phyloP scores from a whole-genome alignment of 2,329 filamentous ascomycete genomes.

The Diaporthe sp. region DNA sequence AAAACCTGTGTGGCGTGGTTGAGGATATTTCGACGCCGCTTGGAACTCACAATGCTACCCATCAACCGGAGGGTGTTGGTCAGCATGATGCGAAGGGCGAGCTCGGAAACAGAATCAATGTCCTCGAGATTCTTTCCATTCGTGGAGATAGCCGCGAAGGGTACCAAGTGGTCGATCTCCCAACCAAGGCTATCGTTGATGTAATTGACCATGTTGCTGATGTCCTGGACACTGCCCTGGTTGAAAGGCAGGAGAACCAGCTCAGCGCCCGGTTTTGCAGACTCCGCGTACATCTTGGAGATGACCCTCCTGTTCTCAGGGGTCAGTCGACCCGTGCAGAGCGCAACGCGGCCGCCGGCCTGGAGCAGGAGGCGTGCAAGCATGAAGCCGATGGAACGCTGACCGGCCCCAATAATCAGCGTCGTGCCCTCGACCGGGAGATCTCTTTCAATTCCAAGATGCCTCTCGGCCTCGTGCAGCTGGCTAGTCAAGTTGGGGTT shows the following conservation, averaged over 20 bases:
- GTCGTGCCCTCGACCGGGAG: slow-evolving; percentile 46
- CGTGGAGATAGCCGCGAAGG: not conserved
- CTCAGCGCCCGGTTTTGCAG: slow-evolving; percentile 92
- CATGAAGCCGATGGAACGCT: slow-evolving; percentile 96
- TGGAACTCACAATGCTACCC: not conserved
- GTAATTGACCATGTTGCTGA: slow-evolving; percentile 92
- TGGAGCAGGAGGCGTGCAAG: slow-evolving; percentile 96
- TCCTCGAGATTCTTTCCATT: slow-evolving; percentile 10
- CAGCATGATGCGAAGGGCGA: slow-evolving; percentile 7
- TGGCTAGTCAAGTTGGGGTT: not conserved
- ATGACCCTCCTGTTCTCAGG: slow-evolving; percentile 99
- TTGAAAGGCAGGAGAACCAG: slow-evolving; percentile 99
- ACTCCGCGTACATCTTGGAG: slow-evolving; percentile 96
- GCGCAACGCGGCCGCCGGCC: slow-evolving; percentile 94
- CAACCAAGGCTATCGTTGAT: slow-evolving; percentile 79
- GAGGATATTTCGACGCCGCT: not conserved
- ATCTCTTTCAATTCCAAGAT: not conserved
- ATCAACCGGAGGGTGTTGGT: slow-evolving; percentile 1
- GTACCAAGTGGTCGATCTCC: slow-evolving; percentile 4
- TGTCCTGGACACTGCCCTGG: slow-evolving; percentile 97
- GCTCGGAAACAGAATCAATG: not conserved
- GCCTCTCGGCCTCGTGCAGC: not conserved
- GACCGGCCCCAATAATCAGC: slow-evolving; percentile 97
- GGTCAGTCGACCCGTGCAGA: slow-evolving; percentile 98
- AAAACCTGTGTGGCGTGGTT: slow-evolving; percentile 47